Conservation (phyloP, 176 grass and related monocot genomes). For the Urochloa ruziziensis region DNA sequence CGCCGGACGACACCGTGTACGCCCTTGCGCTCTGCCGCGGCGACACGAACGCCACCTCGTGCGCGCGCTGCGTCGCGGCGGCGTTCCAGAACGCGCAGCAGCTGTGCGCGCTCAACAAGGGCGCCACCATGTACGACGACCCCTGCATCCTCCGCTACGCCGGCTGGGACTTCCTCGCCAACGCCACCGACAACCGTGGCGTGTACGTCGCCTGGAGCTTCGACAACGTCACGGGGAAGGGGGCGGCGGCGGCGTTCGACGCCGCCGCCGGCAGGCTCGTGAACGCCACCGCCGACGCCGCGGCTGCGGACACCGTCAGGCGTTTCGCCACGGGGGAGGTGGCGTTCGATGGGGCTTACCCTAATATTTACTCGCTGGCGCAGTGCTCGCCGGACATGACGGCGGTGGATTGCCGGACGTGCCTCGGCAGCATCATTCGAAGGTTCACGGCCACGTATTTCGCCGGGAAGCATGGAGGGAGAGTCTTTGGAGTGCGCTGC, state of each 20-base stretch:
- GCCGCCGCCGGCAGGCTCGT: no score
- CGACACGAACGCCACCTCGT: conserved; percentile 21
- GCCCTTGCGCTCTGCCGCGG: conserved; percentile 45
- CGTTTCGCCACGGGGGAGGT: no score
- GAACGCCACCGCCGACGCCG: no score
- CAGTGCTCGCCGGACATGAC: no score
- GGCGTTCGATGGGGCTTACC: no score
- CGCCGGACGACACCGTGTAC: conserved; percentile 17
- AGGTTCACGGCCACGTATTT: conserved; percentile 1
- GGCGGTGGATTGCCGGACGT: no score
- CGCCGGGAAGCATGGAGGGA: conserved; percentile 24
- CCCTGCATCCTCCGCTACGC: conserved; percentile 56
- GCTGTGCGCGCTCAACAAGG: conserved; percentile 19
- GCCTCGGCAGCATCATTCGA: no score
- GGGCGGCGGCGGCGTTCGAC: neutral
- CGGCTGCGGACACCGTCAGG: no score
- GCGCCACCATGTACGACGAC: conserved; percentile 45
- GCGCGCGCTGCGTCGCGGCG: neutral
- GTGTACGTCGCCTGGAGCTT: neutral
- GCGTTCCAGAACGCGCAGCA: conserved; percentile 29
- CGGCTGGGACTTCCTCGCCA: conserved; percentile 30
- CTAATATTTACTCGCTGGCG: no score
- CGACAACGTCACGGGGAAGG: neutral
- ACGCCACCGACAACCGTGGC: neutral
- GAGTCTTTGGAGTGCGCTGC: conserved; percentile 46